A percentile compares a stretch with the other conserved stretches of the same genome.
These are phyloP conservation scores for Setaria italica DNA, from an alignment of 202 grass and related monocot genomes.

Conservation along the genomic window DNA sequence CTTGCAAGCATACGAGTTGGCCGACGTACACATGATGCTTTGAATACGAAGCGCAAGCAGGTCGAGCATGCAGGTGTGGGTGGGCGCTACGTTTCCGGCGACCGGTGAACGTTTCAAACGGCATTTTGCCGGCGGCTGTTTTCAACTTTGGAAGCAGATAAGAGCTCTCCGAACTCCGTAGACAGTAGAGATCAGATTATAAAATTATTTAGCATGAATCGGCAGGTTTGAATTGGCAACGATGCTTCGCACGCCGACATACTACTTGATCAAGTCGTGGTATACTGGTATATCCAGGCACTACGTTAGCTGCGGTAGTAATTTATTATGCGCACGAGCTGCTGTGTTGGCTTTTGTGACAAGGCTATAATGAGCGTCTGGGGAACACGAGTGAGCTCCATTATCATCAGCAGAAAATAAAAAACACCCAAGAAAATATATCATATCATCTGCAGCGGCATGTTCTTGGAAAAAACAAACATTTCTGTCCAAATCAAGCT, in stretches of 20 bases:
- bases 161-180: not conserved
- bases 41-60: not conserved
- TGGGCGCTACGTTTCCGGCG: not conserved
- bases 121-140: not conserved
- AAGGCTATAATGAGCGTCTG: not conserved
- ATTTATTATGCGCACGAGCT: not conserved
- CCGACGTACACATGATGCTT: not conserved
- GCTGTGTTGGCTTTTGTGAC: not conserved
- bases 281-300: not conserved
- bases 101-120: not conserved
- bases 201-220: not conserved
- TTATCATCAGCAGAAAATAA: not conserved
- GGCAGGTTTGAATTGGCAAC: conserved; percentile 31
- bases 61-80: not conserved
- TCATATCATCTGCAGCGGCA: not conserved
- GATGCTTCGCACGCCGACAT: not conserved
- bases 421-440: not conserved
- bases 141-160: conserved; percentile 7
- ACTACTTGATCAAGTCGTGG: conserved; percentile 25
- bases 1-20: conserved; percentile 21
- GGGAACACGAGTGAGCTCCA: not conserved
- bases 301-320: not conserved
- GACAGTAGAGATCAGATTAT: not conserved
- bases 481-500: not conserved
- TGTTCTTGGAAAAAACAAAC: not conserved